Percentiles rank a stretch among this genome's conserved stretches.
Evolutionary conservation across 345 rosid genomes (phyloP).

Genomic region (Eucalyptus camaldulensis): DNA sequence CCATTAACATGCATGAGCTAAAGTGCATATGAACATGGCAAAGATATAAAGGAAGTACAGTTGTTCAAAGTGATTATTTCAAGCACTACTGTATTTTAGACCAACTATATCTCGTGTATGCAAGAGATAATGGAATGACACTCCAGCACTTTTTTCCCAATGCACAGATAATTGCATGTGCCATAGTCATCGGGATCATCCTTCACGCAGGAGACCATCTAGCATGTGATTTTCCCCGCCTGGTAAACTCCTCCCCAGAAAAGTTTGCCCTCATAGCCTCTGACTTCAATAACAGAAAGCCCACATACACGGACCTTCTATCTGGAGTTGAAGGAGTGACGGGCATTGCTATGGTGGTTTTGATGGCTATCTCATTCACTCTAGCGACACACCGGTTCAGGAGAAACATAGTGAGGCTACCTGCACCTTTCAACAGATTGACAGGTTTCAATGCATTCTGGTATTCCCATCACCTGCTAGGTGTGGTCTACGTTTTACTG

Average conservation of each 20-base stretch:
- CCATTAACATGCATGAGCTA: not conserved
- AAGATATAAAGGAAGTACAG: not conserved
- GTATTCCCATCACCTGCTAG: slow-evolving; percentile 91
- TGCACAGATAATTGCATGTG: slow-evolving; percentile 63
- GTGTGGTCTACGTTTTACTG: slow-evolving; percentile 67
- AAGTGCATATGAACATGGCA: not conserved
- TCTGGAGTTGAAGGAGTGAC: slow-evolving; percentile 63
- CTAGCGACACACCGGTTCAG: slow-evolving; percentile 65
- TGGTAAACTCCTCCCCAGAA: slow-evolving; percentile 41
- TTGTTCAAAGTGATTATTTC: not conserved
- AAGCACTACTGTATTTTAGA: not conserved
- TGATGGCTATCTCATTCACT: slow-evolving; percentile 50
- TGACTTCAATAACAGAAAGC: slow-evolving; percentile 37
- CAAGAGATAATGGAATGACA: not conserved
- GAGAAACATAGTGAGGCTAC: slow-evolving; percentile 56
- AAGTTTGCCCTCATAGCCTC: slow-evolving; percentile 48
- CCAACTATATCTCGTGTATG: not conserved
- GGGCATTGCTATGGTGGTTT: slow-evolving; percentile 64
- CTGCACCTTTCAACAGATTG: slow-evolving; percentile 64
- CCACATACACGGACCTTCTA: slow-evolving; percentile 56
- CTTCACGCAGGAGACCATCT: slow-evolving; percentile 73
- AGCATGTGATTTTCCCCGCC: slow-evolving; percentile 75
- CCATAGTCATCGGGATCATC: slow-evolving; percentile 50
- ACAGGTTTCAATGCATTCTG: slow-evolving; percentile 97
- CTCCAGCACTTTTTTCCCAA: not conserved